Base-by-base conservation (phyloP, 148 eudicot species). In the Selenicereus undatus region DNA sequence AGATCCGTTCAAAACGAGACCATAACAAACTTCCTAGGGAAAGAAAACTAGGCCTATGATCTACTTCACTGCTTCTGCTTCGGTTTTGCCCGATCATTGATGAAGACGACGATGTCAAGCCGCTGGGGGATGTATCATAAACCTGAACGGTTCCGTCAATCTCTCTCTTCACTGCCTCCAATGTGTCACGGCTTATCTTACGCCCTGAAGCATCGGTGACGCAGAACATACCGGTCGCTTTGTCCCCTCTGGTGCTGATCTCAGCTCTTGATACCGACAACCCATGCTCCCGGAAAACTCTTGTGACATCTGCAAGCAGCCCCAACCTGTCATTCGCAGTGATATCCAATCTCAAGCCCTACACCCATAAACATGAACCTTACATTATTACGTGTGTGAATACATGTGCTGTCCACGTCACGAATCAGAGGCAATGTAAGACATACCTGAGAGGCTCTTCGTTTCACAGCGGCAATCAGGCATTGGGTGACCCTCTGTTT, bases 261-360 rank as follows among this genome's bases (percentile, higher is more conserved):
- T 95, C 97, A 21, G 94, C 94, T 86, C 94, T 87, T 48, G 89
- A 78, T 77, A 95, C 86, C 0, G 98, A 88, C 27, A 93, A 79
- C 22, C 97, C 94, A 45, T 89, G 78, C 77, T 93, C 94, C 12
- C 92, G 88, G 64, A 95, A 90, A 18, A 86, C 90, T 70, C 94
- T 88, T 43, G 97, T 93, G 26, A 93, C 82, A 30, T 95, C 91
- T 16, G 94, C 88, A 17, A 95, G 90, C 39, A 95, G 83, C 48
- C 96, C 96, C 14, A 71, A 26, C 72, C 92, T 84, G 84, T 93
- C 83, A 73, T 75, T 79, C 71, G 97, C 95, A 75, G 83, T 78
- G 32, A 95, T 82, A 43, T 93, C 94, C 83, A 95, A 68, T 83
- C 90, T 87, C 83, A 93, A 39, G 30, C 94, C 98, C 98, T 95